Percentiles rank a stretch among this genome's conserved stretches.
These are phyloP conservation scores for Leccinum broughii DNA, from an alignment of 768 basidiomycete species.

Conservation along the genomic window DNA sequence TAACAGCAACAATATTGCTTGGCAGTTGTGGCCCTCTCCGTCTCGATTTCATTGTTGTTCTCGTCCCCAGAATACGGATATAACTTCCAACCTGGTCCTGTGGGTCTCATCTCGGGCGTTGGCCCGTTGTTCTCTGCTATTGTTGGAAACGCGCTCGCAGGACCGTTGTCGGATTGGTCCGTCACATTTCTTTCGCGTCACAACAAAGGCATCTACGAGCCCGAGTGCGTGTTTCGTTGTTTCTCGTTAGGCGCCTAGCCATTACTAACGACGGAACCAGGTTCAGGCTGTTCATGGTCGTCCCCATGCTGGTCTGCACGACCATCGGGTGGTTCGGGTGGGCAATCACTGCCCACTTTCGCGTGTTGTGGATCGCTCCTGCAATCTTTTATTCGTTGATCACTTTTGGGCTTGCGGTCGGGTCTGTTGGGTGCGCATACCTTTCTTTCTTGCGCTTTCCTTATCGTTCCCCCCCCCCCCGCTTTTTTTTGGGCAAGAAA, in stretches of 20 bases:
- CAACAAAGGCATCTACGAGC: not conserved
- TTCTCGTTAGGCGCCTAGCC: not conserved
- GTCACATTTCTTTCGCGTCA: not conserved
- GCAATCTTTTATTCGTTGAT: not conserved
- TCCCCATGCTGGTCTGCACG: constrained; percentile 1
- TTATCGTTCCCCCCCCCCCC: not conserved
- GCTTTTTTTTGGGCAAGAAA: no score
- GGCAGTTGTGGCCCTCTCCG: not conserved
- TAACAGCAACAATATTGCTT: no score
- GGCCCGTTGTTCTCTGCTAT: not conserved
- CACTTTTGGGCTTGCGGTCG: not conserved
- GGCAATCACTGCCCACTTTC: not conserved
- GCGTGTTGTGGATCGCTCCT: not conserved
- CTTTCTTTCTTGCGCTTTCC: not conserved
- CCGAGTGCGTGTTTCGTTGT: not conserved
- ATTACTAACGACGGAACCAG: not conserved
- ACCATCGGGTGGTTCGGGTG: constrained; percentile 2
- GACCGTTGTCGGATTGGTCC: constrained; percentile 1
- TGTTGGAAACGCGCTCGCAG: not conserved
- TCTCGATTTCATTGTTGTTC: not conserved
- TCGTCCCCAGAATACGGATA: not conserved
- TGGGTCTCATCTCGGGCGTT: not conserved
- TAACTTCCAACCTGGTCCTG: not conserved
- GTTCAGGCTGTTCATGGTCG: not conserved
- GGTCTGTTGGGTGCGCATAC: not conserved